Base-by-base conservation (phyloP, 345 rosid species). In the Nephelium lappaceum region DNA sequence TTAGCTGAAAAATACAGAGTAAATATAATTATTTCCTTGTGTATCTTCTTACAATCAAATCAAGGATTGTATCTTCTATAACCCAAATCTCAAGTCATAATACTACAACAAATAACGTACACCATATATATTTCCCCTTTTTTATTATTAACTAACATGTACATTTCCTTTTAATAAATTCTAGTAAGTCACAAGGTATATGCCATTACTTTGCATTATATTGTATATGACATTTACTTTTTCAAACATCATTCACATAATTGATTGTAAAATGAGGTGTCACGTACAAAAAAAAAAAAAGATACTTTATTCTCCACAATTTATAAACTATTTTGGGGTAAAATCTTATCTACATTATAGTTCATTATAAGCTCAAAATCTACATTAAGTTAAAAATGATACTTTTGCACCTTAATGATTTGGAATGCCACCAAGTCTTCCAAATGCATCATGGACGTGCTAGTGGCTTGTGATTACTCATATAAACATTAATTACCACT, bases 361-460 rank as follows among this genome's bases (percentile, higher is more conserved):
- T 61, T 73, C 60, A 73, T 73, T 74, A 62, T 64, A 9, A 57
- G 27, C 11, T 47, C 27, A 47, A 74, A 74, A 18, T 63, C 11
- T 51, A 51, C 62, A 18, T n/a, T 64, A 47, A 18, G 27, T n/a
- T 19, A 39, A 73, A 41, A 73, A 16, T 72, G 0, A 58, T 60
- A 39, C 23, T 14, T 14, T 60, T 39, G 16, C 55, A 41, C 67
- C 43, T 73, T 60, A 21, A 73, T 73, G 53, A 41, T 31, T 60
- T 41, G 39, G 67, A 55, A 43, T 63, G 63, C 60, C 77, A 25
- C 45, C 27, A 63, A 61, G 42, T 45, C 21, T 25, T 74, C 25
- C 6, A 63, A 74, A 63, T 27, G 18, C 60, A 63, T 61, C 69
- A 43, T 9, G 42, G 55, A 58, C 8, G 24, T 72, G 49, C 67